Conservation (phyloP, 208 protist genomes). For the Leishmania gerbilli region DNA sequence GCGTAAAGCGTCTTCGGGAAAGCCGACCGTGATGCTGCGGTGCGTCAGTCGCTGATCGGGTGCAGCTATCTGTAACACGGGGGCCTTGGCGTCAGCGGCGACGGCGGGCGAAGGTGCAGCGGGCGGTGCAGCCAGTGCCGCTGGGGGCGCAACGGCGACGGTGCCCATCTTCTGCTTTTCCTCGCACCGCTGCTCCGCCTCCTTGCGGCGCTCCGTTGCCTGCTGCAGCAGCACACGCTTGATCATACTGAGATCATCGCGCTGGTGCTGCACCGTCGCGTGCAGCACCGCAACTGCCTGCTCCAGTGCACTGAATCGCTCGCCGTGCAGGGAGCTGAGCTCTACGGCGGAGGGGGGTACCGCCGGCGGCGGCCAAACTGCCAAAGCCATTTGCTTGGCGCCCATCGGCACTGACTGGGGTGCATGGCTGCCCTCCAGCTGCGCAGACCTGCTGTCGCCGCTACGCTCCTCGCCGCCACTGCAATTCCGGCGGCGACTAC, state of each 20-base stretch:
- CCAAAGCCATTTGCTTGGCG: neutral
- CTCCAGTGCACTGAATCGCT: constrained; percentile 67
- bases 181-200: constrained; percentile 45
- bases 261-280: constrained; percentile 78
- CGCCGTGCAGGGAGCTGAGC: constrained; percentile 26
- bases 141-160: constrained; percentile 9
- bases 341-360: neutral
- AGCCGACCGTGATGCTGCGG: constrained; percentile 73
- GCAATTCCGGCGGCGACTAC: neutral
- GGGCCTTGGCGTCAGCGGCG: neutral
- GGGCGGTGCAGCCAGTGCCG: neutral
- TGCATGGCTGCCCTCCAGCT: neutral
- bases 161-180: constrained; percentile 23
- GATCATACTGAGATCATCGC: constrained; percentile 85
- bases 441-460: neutral
- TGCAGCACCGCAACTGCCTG: constrained; percentile 75
- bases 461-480: neutral
- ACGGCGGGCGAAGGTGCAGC: neutral
- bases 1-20: constrained; percentile 76
- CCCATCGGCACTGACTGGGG: constrained; percentile 2
- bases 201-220: constrained; percentile 56
- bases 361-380: neutral
- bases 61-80: neutral
- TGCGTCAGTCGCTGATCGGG: constrained; percentile 32
- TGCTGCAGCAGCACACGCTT: constrained; percentile 87